These are phyloP conservation scores for Fagus crenata DNA, from an alignment of 306 rosid species.

Conservation along the genomic window DNA sequence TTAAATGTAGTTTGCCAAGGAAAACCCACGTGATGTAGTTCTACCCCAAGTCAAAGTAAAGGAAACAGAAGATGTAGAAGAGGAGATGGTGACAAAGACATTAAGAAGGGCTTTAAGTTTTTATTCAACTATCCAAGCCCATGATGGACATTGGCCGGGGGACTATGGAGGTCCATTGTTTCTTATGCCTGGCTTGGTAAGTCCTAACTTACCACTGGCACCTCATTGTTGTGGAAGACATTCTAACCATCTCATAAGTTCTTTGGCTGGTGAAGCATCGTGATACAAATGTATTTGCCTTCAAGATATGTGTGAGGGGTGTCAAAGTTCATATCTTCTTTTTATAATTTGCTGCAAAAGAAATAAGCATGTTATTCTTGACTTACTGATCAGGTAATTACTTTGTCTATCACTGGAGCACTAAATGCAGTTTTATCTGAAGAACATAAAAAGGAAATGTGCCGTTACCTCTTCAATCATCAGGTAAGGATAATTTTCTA, in stretches of 20 bases:
- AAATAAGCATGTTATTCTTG: constrained; percentile 15
- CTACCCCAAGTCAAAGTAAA: constrained; percentile 67
- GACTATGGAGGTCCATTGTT: constrained; percentile 98
- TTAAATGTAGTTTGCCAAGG: constrained; percentile 55
- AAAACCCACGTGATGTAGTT: constrained; percentile 40
- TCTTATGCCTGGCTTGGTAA: constrained; percentile 88
- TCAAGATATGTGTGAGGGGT: background rate
- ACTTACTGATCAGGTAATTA: constrained; percentile 50
- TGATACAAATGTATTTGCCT: background rate
- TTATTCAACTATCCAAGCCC: constrained; percentile 67
- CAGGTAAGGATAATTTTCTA: constrained; percentile 46
- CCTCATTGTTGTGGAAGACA: constrained; percentile 8
- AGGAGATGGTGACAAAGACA: constrained; percentile 51
- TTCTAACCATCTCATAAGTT: constrained; percentile 9
- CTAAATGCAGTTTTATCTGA: constrained; percentile 69
- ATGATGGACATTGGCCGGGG: constrained; percentile 91
- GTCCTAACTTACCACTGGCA: constrained; percentile 15
- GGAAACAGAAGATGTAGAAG: constrained; percentile 54
- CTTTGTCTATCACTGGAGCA: constrained; percentile 69
- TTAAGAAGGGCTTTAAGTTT: constrained; percentile 65
- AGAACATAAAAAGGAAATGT: constrained; percentile 74
- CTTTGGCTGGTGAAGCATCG: background rate
- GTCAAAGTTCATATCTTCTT: background rate
- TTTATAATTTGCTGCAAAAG: background rate
- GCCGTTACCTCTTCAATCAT: constrained; percentile 78